Evolutionary conservation across 1,284 basidiomycete genomes (phyloP).

Genomic region (Kwoniella shivajii): DNA sequence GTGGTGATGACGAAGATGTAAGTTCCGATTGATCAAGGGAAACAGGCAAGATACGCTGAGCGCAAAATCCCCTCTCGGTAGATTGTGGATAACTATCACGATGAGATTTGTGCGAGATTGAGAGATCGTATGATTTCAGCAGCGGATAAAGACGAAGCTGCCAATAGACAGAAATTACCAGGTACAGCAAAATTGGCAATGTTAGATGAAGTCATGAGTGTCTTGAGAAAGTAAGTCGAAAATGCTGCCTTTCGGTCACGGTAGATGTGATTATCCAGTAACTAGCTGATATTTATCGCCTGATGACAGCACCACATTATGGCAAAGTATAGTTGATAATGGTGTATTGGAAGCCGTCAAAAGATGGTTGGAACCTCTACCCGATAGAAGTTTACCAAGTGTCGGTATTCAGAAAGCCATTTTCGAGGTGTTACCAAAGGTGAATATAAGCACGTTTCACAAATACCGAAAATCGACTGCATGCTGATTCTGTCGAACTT

Average conservation of each 20-base stretch:
- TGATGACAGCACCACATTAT: conserved; percentile 68
- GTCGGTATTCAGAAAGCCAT: conserved; percentile 94
- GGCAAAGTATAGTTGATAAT: conserved; percentile 93
- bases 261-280: no score
- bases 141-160: conserved; percentile 78
- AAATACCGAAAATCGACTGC: neutral
- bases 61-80: conserved; percentile 20
- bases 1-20: conserved; percentile 61
- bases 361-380: conserved; percentile 92
- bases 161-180: conserved; percentile 80
- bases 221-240: conserved; percentile 79
- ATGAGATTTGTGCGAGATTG: conserved; percentile 84
- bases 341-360: conserved; percentile 88
- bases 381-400: conserved; percentile 87
- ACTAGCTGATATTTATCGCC: neutral
- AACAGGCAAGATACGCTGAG: no score
- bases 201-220: conserved; percentile 86
- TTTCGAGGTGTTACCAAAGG: conserved; percentile 75
- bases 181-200: conserved; percentile 83
- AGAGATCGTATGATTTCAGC: conserved; percentile 84
- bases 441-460: conserved; percentile 27
- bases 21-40: conserved; percentile 15
- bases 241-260: conserved; percentile 1
- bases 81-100: conserved; percentile 80
- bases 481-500: neutral